Percentiles rank a stretch among this genome's conserved stretches.
Conservation (phyloP, 352 stramenopile species). For the Phytophthora fragariaefolia region DNA sequence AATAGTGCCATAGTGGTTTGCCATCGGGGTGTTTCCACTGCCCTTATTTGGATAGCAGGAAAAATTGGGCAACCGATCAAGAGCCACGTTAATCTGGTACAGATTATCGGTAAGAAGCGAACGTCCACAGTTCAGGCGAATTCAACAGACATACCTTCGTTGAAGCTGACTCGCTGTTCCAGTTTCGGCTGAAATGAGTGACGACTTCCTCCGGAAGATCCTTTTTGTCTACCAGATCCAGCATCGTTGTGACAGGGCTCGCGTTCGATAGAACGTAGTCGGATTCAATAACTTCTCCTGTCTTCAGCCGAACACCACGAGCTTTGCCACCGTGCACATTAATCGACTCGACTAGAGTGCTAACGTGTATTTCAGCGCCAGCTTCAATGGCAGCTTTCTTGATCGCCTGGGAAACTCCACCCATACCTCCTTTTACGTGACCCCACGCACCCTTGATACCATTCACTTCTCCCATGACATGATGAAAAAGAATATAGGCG, state of each 20-base stretch:
- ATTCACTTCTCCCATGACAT: constrained; percentile 93
- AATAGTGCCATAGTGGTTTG: constrained; percentile 88
- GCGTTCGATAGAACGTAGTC: constrained; percentile 82
- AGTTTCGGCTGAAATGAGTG: constrained; percentile 80
- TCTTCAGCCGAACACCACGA: constrained; percentile 67
- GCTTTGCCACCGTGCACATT: constrained; percentile 51
- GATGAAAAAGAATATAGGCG: constrained; percentile 92
- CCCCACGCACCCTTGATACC: constrained; percentile 90
- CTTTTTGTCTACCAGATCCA: constrained; percentile 72
- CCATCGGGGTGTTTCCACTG: constrained; percentile 64
- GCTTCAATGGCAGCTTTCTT: constrained; percentile 60
- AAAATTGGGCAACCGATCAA: constrained; percentile 87
- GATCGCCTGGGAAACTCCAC: constrained; percentile 76
- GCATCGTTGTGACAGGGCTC: constrained; percentile 83
- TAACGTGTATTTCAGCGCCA: constrained; percentile 78
- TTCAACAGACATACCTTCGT: constrained; percentile 59
- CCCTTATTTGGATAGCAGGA: constrained; percentile 74
- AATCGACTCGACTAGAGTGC: constrained; percentile 71
- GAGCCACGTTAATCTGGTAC: constrained; percentile 89
- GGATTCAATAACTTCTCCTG: constrained; percentile 59
- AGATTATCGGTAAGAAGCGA: background rate
- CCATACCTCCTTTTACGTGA: constrained; percentile 92
- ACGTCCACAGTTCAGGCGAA: background rate
- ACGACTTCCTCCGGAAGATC: constrained; percentile 63
- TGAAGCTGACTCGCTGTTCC: constrained; percentile 80